Conservation (phyloP, 1,139 yeast species). For the Geotrichum cucujoidarum region DNA sequence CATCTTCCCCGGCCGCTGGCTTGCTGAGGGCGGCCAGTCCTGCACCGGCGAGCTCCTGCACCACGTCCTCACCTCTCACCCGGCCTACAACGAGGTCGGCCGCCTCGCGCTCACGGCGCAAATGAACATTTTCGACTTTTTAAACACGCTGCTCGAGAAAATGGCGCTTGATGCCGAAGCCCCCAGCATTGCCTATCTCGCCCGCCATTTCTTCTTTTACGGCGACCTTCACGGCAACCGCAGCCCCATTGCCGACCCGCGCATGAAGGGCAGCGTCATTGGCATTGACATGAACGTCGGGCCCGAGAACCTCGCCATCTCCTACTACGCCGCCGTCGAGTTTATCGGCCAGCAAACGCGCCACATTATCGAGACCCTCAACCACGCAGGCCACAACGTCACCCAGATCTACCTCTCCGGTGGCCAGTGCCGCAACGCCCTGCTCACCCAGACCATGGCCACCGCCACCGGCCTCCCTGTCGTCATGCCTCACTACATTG, state of each 20-base stretch:
- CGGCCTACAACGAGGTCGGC: slow-evolving; percentile 61
- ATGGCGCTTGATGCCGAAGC: slow-evolving; percentile 53
- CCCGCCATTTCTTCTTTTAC: slow-evolving; percentile 81
- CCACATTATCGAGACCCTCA: slow-evolving; percentile 86
- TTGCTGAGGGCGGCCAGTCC: slow-evolving; percentile 97
- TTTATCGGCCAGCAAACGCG: slow-evolving; percentile 96
- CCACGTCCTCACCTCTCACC: slow-evolving; percentile 85
- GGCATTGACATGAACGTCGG: slow-evolving; percentile 92
- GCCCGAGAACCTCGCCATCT: slow-evolving; percentile 75
- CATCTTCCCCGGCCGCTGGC: slow-evolving; percentile 82
- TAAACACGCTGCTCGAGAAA: slow-evolving; percentile 68
- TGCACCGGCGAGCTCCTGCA: slow-evolving; percentile 93
- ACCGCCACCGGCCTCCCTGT: slow-evolving; percentile 93
- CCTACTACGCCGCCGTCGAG: slow-evolving; percentile 90
- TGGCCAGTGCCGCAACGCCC: slow-evolving; percentile 90
- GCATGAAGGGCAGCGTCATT: slow-evolving; percentile 87
- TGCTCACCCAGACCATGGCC: slow-evolving; percentile 83
- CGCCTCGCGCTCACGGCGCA: slow-evolving; percentile 52
- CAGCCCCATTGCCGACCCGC: slow-evolving; percentile 92
- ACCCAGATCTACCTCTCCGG: slow-evolving; percentile 84
- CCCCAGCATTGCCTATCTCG: slow-evolving; percentile 73
- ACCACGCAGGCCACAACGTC: slow-evolving; percentile 69
- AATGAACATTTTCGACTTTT: slow-evolving; percentile 69
- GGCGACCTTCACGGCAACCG: slow-evolving; percentile 97
- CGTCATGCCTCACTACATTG: slow-evolving; percentile 88